Base-by-base conservation (phyloP, 169 alveolate genomes). In the Plasmodium cynomolgi region DNA sequence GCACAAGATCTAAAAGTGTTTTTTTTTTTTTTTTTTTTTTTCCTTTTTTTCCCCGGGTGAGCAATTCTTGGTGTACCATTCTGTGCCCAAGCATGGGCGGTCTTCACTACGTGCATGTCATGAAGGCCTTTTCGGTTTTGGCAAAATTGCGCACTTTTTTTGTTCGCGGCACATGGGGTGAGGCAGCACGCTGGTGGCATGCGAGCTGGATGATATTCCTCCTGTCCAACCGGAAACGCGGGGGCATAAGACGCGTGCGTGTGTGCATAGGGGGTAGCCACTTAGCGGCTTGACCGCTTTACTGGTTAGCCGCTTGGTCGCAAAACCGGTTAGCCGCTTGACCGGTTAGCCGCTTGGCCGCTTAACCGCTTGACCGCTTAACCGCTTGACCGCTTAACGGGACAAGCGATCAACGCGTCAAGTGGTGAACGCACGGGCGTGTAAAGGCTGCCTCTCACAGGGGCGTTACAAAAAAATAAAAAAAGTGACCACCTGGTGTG, bases 1-100 rank as follows among this genome's bases (percentile, higher is more conserved):
- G 82, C 75, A 54, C 41, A 75, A 88, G 82, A 80, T 47, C 82
- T 88, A 79, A 56, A 20, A 50, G 62, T 4, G 41, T 50, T 34
- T 13, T 56, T 20, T 26, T 77, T 75, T 86, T 74, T 47, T 47
- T 84, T 58, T 56, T 73, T 26, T 20, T 75, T 29, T 84, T 68
- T 20, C n/a, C n/a, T n/a, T n/a, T n/a, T n/a, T 56, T 31, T 13
- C 3, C 31, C 91, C 26, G 75, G 75, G 34, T 62, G 34, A 62
- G 75, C 26, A 62, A 23, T 62, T 62, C 33, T 62, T 62, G 75
- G n/a, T 26, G 33, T 62, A 23, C 13, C 33, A 62, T 62, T 47
- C 75, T 62, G 75, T 20, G 29, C 75, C 34, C 13, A 62, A 23
- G 17, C 11, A 62, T 62, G 37, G 33, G 33, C 26, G 33, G 15